phyloP scores from a whole-genome alignment of 1,284 basidiomycete genomes.

The Pseudozyma pruni region DNA sequence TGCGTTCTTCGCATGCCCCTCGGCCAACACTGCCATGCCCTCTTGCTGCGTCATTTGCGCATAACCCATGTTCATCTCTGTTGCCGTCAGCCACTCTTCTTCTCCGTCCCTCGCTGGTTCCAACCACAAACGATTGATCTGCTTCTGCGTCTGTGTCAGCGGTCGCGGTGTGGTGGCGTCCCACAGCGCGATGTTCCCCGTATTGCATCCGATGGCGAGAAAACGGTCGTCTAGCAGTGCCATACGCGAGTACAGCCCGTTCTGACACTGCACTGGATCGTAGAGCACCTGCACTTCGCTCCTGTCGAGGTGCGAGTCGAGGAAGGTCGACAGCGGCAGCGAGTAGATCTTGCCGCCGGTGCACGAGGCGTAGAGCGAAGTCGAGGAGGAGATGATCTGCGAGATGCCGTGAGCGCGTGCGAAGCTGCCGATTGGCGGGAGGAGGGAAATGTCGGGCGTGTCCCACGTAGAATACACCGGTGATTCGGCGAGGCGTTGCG shows the following conservation, averaged over 20 bases:
- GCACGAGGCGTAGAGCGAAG: constrained; percentile 53
- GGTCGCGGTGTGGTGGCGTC: constrained; percentile 27
- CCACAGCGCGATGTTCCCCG: constrained; percentile 62
- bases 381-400: constrained; percentile 47
- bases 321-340: constrained; percentile 31
- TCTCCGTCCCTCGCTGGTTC: constrained; percentile 13
- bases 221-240: constrained; percentile 59
- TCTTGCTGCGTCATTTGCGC: constrained; percentile 20
- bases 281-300: constrained; percentile 40
- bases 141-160: background rate
- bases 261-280: constrained; percentile 55
- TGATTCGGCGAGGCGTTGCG: background rate
- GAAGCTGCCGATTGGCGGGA: constrained; percentile 14
- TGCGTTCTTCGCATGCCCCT: constrained; percentile 42
- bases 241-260: constrained; percentile 63
- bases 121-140: background rate
- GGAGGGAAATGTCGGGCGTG: constrained; percentile 40
- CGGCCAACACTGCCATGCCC: constrained; percentile 23
- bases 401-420: constrained; percentile 61
- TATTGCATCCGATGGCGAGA: constrained; percentile 63
- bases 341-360: constrained; percentile 62
- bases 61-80: constrained; percentile 17
- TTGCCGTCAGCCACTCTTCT: constrained; percentile 26
- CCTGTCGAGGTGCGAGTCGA: constrained; percentile 10
- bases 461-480: constrained; percentile 15